phyloP scores from a whole-genome alignment of 202 grass and related monocot genomes.

The Setaria italica region DNA sequence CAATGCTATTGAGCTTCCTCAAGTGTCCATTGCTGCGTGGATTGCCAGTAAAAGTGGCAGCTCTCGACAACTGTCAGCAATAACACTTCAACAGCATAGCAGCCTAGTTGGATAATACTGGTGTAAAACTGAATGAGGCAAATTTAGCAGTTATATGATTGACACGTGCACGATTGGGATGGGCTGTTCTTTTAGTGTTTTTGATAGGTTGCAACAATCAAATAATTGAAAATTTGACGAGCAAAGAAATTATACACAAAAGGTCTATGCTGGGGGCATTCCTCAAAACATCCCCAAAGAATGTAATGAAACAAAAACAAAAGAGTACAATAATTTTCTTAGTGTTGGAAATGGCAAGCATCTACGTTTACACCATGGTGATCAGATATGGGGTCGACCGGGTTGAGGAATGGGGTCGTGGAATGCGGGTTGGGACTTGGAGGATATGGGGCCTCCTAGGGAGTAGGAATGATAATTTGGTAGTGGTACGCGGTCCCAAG shows the following conservation, averaged over 20 bases:
- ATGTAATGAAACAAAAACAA: background rate
- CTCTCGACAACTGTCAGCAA: background rate
- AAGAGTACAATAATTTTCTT: no score
- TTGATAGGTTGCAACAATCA: constrained; percentile 2
- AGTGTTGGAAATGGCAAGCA: no score
- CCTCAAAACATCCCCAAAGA: background rate
- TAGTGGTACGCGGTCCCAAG: no score
- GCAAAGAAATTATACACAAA: constrained; percentile 16
- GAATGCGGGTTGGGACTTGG: no score
- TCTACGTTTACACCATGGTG: no score
- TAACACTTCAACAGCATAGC: background rate
- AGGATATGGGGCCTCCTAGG: no score
- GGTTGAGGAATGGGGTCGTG: no score
- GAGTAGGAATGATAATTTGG: no score
- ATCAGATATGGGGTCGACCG: no score
- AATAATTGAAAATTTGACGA: background rate
- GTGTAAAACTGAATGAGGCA: background rate
- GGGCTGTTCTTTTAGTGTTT: background rate
- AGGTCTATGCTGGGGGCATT: background rate
- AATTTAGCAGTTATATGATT: background rate
- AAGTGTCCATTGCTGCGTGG: background rate
- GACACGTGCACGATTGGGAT: background rate
- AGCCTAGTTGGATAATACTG: background rate
- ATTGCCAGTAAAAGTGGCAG: background rate
- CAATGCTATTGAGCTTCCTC: background rate